These are phyloP conservation scores for Pichia kluyveri DNA, from an alignment of 805 yeast species.

Conservation along the genomic window DNA sequence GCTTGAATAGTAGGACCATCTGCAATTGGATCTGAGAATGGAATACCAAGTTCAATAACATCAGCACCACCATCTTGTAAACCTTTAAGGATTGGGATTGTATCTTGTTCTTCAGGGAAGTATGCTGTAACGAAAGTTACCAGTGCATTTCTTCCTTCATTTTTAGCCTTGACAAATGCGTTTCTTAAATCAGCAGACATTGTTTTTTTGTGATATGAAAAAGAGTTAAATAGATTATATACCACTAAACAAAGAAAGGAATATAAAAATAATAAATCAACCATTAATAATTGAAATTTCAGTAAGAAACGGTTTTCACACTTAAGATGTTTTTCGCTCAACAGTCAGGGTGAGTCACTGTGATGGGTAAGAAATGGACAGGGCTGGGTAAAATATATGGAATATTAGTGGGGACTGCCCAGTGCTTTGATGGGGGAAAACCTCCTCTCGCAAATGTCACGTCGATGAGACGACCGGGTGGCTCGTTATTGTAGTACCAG, in stretches of 20 bases:
- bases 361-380: no score
- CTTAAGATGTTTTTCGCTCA: no score
- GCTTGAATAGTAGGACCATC: conserved; percentile 96
- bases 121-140: conserved; percentile 94
- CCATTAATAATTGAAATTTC: no score
- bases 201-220: background rate
- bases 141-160: conserved; percentile 65
- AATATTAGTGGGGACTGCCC: no score
- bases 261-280: no score
- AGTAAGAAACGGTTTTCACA: no score
- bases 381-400: no score
- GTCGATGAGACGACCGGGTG: background rate
- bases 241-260: no score
- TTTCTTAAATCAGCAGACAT: conserved; percentile 28
- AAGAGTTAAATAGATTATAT: background rate
- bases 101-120: conserved; percentile 79
- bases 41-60: conserved; percentile 89
- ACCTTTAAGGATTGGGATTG: conserved; percentile 77
- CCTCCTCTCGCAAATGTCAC: no score
- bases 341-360: no score
- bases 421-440: no score
- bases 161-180: conserved; percentile 26
- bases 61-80: conserved; percentile 95
- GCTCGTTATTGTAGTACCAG: conserved; percentile 17
- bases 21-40: conserved; percentile 97